Evolutionary conservation across 495 filamentous ascomycete species (phyloP), one percentile per base, ranked within the genome.

Genomic region (Neurospora sp.): DNA sequence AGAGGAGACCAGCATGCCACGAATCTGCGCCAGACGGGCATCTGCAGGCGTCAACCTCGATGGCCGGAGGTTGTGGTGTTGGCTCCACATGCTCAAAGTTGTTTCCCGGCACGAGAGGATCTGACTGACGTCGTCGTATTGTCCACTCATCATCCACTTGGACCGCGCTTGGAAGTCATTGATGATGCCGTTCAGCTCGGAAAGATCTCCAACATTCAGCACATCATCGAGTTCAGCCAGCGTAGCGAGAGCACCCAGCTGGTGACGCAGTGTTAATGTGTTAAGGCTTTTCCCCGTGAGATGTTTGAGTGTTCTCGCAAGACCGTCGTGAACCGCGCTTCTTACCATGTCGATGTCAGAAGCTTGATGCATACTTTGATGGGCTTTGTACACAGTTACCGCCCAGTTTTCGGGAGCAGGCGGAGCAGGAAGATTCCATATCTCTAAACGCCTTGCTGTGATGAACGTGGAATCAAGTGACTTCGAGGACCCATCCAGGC

Each of bases 401-500:
- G 91, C 85, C 72, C 90, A 87, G 42, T 88, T 91, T 31, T 83
- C 81, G 53, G 85, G 86, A 27, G 86, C 82, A 6, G 85, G 82
- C 10, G 93, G 92, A 9, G 91, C 90, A 70, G 91, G 91, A 70
- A 98, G 84, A 81, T 97, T 94, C 96, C 96, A 99, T 77, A 96
- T 91, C 76, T 94, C 94, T 68, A 99, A 83, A 76, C 92, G 93
- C 69, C 91, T 88, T 16, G 96, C 95, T n/a, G 93, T 91, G 68
- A 88, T 87, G 71, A 96, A 90, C 74, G 93, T 91, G 72, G 87
- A 90, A 48, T 92, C 90, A 18, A 89, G 82, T 9, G 88, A 87
- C n/a, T 83, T 82, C 11, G 87, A 80, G 27, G 82, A 86, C 31
- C 82, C 86, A 40, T 86, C 86, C 72, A 89, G 75, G 68, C 84